Percentiles rank a stretch among this genome's conserved stretches.
Conservation (phyloP, 1,284 basidiomycete species). For the Blastosporella zonata region DNA sequence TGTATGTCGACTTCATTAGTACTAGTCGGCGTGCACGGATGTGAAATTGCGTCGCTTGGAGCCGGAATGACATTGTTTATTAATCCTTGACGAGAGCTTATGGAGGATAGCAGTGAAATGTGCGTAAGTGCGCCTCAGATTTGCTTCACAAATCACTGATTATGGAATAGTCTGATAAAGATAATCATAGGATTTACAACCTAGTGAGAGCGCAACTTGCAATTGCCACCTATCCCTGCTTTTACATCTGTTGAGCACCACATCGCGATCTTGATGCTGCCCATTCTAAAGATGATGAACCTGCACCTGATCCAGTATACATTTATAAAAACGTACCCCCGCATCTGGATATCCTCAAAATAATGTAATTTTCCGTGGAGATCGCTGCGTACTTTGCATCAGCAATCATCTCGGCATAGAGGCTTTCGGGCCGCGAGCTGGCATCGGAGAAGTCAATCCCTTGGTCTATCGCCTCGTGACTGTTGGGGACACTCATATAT, state of each 20-base stretch:
- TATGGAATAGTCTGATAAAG: background rate
- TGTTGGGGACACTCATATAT: conserved; percentile 11
- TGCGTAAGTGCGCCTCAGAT: background rate
- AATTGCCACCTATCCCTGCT: background rate
- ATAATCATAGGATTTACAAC: conserved; percentile 1
- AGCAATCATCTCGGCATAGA: conserved; percentile 11
- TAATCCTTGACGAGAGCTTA: no score
- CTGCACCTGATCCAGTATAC: background rate
- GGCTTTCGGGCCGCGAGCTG: conserved; percentile 17
- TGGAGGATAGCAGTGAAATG: no score
- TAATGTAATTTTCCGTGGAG: conserved; percentile 27
- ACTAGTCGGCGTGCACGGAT: no score
- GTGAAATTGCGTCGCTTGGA: no score
- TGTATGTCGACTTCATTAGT: background rate
- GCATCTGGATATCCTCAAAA: conserved; percentile 13
- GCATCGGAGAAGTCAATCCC: conserved; percentile 8
- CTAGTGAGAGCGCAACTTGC: background rate
- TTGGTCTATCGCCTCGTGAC: conserved; percentile 19
- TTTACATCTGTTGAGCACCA: background rate
- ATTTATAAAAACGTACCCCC: conserved; percentile 1
- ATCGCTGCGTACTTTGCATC: conserved; percentile 19
- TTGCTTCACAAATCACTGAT: background rate
- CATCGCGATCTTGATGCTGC: background rate
- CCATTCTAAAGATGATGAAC: background rate
- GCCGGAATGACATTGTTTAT: no score